Conservation (phyloP, 768 basidiomycete species). For the Xerocomellus amylosporus region DNA sequence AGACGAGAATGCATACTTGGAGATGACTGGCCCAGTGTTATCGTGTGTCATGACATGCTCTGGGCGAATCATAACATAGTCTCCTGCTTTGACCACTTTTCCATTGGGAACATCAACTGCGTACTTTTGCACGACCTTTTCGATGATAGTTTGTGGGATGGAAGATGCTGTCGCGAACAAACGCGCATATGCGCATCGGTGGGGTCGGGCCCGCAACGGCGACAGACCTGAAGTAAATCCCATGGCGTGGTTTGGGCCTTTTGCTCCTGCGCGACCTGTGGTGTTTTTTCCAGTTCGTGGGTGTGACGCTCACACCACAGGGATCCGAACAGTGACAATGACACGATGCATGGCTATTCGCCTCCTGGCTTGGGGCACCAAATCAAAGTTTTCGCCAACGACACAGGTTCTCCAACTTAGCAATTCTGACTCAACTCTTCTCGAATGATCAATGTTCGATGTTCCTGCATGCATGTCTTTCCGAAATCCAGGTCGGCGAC, state of each 20-base stretch:
- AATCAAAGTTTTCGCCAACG: neutral
- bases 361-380: neutral
- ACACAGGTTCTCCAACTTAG: too few relatives aligned
- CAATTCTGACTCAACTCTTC: too few relatives aligned
- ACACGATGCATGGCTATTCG: neutral
- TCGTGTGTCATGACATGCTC: slow-evolving; percentile 45
- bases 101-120: too few relatives aligned
- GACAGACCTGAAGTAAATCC: slow-evolving; percentile 9
- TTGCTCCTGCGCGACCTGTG: neutral
- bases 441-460: too few relatives aligned
- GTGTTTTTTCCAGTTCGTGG: neutral
- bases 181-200: slow-evolving; percentile 11
- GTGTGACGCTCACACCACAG: neutral
- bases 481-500: too few relatives aligned
- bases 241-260: slow-evolving; percentile 7
- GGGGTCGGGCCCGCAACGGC: slow-evolving; percentile 4
- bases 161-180: slow-evolving; percentile 32
- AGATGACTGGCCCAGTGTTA: slow-evolving; percentile 65
- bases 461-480: too few relatives aligned
- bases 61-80: slow-evolving; percentile 58
- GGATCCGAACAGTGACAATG: too few relatives aligned
- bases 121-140: slow-evolving; percentile 52
- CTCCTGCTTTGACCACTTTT: slow-evolving; percentile 74
- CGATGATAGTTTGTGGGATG: slow-evolving; percentile 84
- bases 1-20: slow-evolving; percentile 59